Conservation (phyloP, 345 rosid genomes). For the Arabis hirsuta region DNA sequence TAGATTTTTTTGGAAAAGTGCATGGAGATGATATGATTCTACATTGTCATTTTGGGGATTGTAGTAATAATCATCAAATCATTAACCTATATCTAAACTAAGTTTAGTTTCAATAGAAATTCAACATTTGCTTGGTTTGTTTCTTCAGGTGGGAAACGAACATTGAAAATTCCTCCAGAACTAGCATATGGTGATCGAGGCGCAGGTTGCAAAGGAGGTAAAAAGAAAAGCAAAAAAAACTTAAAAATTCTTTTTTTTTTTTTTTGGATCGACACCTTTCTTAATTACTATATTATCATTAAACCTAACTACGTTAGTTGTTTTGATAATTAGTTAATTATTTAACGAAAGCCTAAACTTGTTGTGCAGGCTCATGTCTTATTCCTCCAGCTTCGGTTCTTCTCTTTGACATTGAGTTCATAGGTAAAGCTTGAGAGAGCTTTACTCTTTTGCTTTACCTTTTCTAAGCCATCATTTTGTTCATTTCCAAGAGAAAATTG, state of each 20-base stretch:
- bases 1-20: not conserved
- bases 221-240: not conserved
- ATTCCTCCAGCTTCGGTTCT: slow-evolving; percentile 90
- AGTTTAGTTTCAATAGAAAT: not conserved
- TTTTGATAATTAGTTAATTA: not conserved
- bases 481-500: too few species aligned
- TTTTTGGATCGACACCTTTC: too few species aligned
- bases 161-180: slow-evolving; percentile 72
- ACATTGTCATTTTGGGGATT: too few species aligned
- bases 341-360: not conserved
- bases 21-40: not conserved
- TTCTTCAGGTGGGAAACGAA: slow-evolving; percentile 70
- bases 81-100: not conserved
- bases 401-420: slow-evolving; percentile 77
- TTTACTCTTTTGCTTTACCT: not conserved
- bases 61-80: not conserved
- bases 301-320: not conserved
- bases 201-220: slow-evolving; percentile 95
- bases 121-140: not conserved
- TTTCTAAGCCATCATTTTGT: slow-evolving; percentile 13
- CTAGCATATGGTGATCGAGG: slow-evolving; percentile 90
- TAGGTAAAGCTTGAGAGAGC: slow-evolving; percentile 68
- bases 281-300: too few species aligned
- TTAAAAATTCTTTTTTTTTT: too few species aligned
- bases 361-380: slow-evolving; percentile 75